Evolutionary conservation across 2,329 filamentous ascomycete genomes (phyloP), one percentile per base, ranked within the genome.

Genomic region (Colletotrichum costaricense): DNA sequence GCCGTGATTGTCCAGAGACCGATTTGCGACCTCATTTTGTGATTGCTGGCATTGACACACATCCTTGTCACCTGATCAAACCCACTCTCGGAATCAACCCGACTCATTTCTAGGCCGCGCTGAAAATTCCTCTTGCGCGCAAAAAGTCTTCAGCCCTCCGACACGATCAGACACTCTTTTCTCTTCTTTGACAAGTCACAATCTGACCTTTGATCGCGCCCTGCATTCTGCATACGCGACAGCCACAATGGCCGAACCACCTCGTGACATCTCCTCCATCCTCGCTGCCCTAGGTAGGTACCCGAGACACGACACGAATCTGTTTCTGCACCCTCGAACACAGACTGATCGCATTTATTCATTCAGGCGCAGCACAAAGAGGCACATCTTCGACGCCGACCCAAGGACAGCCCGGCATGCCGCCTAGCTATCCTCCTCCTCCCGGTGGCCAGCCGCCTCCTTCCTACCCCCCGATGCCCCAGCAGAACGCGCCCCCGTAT

Each of bases 211-310:
- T 46, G 49, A 49, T 72, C 68, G 46, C 57, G 14, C 24, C 38
- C 19, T 4, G 7, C 7, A 35, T 9, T 26, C 26, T 57, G 11
- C 22, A 8, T 28, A 52, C 58, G 57, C 38, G 63, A 54, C 55
- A 57, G 67, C 28, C 57, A 78, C 54, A 74, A 85, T 85, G 83
- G 81, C 83, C 54, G 82, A 85, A 59, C 77, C 81, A 57, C 81
- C 82, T 57, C 82, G 82, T 62, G 81, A 84, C 69, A 85, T 86
- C 70, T 82, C 86, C 78, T 86, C 84, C 74, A 86, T 88, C 72
- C 81, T 88, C 75, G 86, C 86, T 69, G 86, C 86, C 74, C 81
- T 88, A 68, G 86, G 86, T 87, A 83, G 78, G 84, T 79, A 68
- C 70, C 66, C 60, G 70, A 58, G 58, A 69, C 69, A 66, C 46